Conservation (phyloP, 352 stramenopile genomes). For the Pythium inflatum region DNA sequence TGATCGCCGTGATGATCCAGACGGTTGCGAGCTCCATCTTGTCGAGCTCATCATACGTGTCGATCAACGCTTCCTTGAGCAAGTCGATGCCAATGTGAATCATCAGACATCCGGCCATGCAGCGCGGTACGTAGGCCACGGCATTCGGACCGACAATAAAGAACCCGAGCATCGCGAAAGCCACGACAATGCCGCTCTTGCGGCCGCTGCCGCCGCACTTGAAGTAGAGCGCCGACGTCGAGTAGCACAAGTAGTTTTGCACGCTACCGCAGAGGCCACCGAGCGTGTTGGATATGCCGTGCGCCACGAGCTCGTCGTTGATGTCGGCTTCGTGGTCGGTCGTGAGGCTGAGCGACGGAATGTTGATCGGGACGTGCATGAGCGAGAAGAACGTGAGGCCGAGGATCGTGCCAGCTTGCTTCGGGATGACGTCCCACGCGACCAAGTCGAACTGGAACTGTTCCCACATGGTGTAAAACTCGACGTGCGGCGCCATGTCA, state of each 20-base stretch:
- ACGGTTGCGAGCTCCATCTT: conserved; percentile 90
- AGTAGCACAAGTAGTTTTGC: conserved; percentile 93
- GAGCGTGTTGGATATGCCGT: conserved; percentile 92
- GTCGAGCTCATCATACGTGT: conserved; percentile 89
- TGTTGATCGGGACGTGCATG: conserved; percentile 96
- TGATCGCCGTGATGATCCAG: conserved; percentile 88
- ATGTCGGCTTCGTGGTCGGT: conserved; percentile 91
- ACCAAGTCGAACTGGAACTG: conserved; percentile 74
- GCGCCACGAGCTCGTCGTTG: conserved; percentile 91
- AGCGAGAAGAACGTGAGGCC: conserved; percentile 92
- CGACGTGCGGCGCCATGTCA: conserved; percentile 60
- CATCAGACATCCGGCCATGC: conserved; percentile 93
- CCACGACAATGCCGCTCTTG: conserved; percentile 67
- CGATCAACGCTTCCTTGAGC: conserved; percentile 88
- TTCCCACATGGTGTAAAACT: conserved; percentile 78
- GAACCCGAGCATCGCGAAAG: conserved; percentile 75
- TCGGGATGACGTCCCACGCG: conserved; percentile 72
- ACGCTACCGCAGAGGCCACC: conserved; percentile 85
- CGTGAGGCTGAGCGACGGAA: conserved; percentile 87
- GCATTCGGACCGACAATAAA: conserved; percentile 89
- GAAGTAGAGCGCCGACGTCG: conserved; percentile 84
- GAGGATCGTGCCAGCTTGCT: conserved; percentile 79
- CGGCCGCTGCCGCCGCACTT: conserved; percentile 85
- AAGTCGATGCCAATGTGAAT: conserved; percentile 92
- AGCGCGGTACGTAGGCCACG: conserved; percentile 88